These are phyloP conservation scores for Gryganskiella cystojenkinii DNA, from an alignment of 192 early-diverging fungal genomes.

Conservation along the genomic window DNA sequence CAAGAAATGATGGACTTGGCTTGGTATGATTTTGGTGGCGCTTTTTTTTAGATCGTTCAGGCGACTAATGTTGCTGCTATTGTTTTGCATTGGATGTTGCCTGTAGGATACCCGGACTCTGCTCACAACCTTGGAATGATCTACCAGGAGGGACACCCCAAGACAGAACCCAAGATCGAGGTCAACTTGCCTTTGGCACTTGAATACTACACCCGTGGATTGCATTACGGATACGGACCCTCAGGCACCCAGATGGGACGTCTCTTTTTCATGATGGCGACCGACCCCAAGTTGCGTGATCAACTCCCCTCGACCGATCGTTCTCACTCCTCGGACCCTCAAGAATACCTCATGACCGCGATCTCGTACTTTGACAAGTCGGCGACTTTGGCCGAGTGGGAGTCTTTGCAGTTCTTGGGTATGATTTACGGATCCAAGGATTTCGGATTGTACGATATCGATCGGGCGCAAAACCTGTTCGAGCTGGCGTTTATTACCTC, in stretches of 20 bases:
- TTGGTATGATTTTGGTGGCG: not conserved
- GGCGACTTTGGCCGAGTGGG: constrained; percentile 44
- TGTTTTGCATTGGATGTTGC: not conserved
- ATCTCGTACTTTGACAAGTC: constrained; percentile 45
- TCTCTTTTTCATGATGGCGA: constrained; percentile 36
- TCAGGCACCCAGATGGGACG: constrained; percentile 56
- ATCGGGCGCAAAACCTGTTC: constrained; percentile 60
- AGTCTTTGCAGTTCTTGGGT: constrained; percentile 59
- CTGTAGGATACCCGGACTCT: constrained; percentile 60
- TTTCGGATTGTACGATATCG: constrained; percentile 61
- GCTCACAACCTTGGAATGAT: constrained; percentile 65
- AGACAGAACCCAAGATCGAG: constrained; percentile 26
- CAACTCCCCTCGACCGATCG: constrained; percentile 15
- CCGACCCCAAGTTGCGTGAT: constrained; percentile 25
- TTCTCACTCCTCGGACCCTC: constrained; percentile 19
- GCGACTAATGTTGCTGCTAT: not conserved
- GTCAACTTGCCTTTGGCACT: constrained; percentile 51
- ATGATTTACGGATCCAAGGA: constrained; percentile 64
- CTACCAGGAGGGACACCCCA: constrained; percentile 56
- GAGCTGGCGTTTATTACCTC: constrained; percentile 59
- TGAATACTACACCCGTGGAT: constrained; percentile 54
- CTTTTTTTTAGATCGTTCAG: not conserved
- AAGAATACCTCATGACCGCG: constrained; percentile 56
- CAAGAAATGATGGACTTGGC: too few relatives aligned
- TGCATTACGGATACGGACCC: constrained; percentile 57